phyloP scores from a whole-genome alignment of 768 basidiomycete genomes.

The Rhodotorula babjevae region DNA sequence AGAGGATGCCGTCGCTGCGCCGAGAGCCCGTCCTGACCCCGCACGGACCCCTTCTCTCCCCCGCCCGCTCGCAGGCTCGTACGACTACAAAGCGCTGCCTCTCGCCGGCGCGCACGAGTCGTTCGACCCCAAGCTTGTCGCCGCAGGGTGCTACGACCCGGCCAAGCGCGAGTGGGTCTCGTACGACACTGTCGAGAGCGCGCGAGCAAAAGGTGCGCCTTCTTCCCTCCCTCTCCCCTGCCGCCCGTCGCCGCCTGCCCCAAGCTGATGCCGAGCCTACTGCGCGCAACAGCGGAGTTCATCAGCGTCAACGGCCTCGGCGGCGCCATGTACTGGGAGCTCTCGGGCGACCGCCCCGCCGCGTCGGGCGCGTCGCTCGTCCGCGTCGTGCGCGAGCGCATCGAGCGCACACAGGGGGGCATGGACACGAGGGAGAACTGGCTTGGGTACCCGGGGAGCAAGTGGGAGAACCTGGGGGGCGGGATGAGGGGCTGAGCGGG shows the following conservation, averaged over 20 bases:
- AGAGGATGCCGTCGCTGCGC: too few relatives aligned
- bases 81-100: constrained; percentile 88
- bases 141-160: constrained; percentile 80
- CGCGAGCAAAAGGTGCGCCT: constrained; percentile 60
- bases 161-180: constrained; percentile 72
- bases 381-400: constrained; percentile 52
- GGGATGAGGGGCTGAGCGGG: not conserved
- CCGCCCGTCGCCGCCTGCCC: constrained; percentile 29
- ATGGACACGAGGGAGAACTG: constrained; percentile 73
- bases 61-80: constrained; percentile 49
- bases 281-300: constrained; percentile 50
- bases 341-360: constrained; percentile 76
- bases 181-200: constrained; percentile 69
- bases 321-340: constrained; percentile 89
- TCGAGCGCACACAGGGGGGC: constrained; percentile 54
- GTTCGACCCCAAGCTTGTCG: constrained; percentile 62
- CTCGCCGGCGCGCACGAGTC: constrained; percentile 63
- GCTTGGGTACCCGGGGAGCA: constrained; percentile 68
- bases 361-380: constrained; percentile 62
- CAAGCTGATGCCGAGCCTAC: too few relatives aligned
- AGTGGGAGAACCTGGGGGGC: constrained; percentile 71
- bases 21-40: too few relatives aligned
- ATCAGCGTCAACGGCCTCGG: constrained; percentile 70
- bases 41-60: not conserved
- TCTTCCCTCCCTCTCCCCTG: constrained; percentile 31